Conservation (phyloP, 345 rosid species). For the Chamaenerion angustifolium region DNA sequence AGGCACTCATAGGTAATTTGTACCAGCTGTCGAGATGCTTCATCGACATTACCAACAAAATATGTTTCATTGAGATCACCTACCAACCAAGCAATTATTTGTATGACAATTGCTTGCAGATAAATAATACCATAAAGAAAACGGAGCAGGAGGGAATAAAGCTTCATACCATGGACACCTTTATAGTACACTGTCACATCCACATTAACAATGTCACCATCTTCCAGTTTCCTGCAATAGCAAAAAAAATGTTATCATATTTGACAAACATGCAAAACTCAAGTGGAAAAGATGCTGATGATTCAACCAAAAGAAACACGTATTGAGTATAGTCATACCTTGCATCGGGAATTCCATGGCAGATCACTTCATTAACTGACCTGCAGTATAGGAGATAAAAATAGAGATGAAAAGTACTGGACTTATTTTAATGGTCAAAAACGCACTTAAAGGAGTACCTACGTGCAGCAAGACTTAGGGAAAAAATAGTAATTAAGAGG, state of each 20-base stretch:
- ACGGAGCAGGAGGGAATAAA: neutral
- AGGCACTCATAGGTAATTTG: constrained; percentile 84
- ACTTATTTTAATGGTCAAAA: neutral
- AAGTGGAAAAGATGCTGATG: neutral
- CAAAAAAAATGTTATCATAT: constrained; percentile 1
- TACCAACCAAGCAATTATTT: constrained; percentile 11
- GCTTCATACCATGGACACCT: constrained; percentile 76
- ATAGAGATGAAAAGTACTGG: constrained; percentile 7
- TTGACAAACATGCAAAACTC: neutral
- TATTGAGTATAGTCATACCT: constrained; percentile 27
- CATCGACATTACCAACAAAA: constrained; percentile 92
- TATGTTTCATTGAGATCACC: constrained; percentile 97
- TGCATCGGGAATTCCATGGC: constrained; percentile 99
- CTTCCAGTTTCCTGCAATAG: constrained; percentile 66
- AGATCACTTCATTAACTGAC: constrained; percentile 93
- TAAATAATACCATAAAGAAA: neutral
- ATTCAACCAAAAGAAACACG: neutral
- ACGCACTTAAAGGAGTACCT: constrained; percentile 39
- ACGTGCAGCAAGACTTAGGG: constrained; percentile 99
- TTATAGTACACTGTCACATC: constrained; percentile 80
- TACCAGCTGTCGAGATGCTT: constrained; percentile 67
- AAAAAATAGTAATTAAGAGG: constrained; percentile 90
- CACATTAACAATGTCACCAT: constrained; percentile 88
- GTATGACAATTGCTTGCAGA: constrained; percentile 14
- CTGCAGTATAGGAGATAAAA: constrained; percentile 28